phyloP scores from a whole-genome alignment of 345 rosid genomes.

The Citrus medica region DNA sequence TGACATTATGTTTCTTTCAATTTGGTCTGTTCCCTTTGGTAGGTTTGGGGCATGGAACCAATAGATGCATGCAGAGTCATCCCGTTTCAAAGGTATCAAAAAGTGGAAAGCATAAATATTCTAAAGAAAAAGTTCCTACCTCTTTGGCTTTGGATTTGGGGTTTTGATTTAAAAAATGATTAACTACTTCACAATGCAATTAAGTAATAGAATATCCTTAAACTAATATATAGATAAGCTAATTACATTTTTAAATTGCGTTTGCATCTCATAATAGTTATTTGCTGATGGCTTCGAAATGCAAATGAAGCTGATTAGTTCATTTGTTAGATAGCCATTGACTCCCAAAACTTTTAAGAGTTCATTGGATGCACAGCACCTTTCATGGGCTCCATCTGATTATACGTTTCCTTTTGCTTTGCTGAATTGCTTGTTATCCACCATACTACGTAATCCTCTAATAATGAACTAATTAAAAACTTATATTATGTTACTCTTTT shows the following conservation, averaged over 20 bases:
- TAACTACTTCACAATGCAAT: not conserved
- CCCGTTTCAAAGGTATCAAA: not conserved
- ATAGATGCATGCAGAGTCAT: slow-evolving; percentile 17
- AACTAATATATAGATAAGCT: not conserved
- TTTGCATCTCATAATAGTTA: too few relatives aligned
- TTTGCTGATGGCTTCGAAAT: not conserved
- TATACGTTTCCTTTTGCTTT: not conserved
- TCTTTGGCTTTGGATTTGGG: slow-evolving; percentile 10
- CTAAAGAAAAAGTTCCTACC: slow-evolving; percentile 17
- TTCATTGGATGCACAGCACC: not conserved
- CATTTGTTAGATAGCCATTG: not conserved
- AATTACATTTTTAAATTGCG: not conserved
- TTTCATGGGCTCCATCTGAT: slow-evolving; percentile 5
- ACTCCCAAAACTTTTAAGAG: not conserved
- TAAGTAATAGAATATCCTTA: not conserved
- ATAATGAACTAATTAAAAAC: not conserved
- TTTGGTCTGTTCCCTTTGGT: slow-evolving; percentile 11
- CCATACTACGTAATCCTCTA: not conserved
- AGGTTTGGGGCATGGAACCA: slow-evolving; percentile 16
- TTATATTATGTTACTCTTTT: not conserved
- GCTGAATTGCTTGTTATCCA: not conserved
- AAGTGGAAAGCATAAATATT: slow-evolving; percentile 16
- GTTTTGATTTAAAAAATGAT: not conserved
- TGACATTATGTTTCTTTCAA: slow-evolving; percentile 13
- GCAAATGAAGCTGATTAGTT: not conserved